These are phyloP conservation scores for Microstroma glucosiphilum DNA, from an alignment of 1,284 basidiomycete genomes.

Conservation along the genomic window DNA sequence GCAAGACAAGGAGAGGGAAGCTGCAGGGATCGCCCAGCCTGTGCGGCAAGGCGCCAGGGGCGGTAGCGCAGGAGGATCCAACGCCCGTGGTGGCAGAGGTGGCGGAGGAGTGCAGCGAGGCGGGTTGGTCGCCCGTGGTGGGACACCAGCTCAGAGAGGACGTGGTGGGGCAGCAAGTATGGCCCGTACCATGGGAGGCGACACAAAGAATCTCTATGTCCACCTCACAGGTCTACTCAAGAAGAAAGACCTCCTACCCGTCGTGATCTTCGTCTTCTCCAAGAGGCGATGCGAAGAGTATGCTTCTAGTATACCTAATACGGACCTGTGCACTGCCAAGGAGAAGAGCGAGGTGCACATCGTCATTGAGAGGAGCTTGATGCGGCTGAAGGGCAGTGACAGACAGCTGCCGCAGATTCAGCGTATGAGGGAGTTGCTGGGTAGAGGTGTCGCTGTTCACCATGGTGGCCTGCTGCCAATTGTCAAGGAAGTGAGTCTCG, in stretches of 20 bases:
- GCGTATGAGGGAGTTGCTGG: conserved; percentile 82
- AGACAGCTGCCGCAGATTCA: conserved; percentile 89
- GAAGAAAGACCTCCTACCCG: conserved; percentile 80
- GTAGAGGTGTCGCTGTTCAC: conserved; percentile 91
- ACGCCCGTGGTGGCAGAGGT: conserved; percentile 13
- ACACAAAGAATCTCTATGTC: conserved; percentile 81
- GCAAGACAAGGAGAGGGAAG: conserved; percentile 95
- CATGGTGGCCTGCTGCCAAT: conserved; percentile 94
- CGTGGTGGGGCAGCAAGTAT: conserved; percentile 50
- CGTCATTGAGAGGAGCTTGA: conserved; percentile 82
- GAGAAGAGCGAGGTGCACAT: conserved; percentile 98
- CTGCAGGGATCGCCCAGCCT: conserved; percentile 69
- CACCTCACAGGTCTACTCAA: conserved; percentile 80
- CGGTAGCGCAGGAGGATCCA: conserved; percentile 12
- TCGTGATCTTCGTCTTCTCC: conserved; percentile 94
- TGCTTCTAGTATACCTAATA: conserved; percentile 77
- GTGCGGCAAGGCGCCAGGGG: conserved; percentile 10
- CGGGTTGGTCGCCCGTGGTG: conserved; percentile 60
- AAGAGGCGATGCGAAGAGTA: conserved; percentile 97
- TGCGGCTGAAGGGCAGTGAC: conserved; percentile 83
- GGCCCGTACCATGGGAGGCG: conserved; percentile 54
- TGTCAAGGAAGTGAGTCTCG: conserved; percentile 75
- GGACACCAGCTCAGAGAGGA: conserved; percentile 61
- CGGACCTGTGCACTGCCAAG: conserved; percentile 72
- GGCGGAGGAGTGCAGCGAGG: conserved; percentile 57